A percentile compares a stretch with the other conserved stretches of the same genome.
phyloP scores from a whole-genome alignment of 1,284 basidiomycete species.

The Irpex rosettiformis region DNA sequence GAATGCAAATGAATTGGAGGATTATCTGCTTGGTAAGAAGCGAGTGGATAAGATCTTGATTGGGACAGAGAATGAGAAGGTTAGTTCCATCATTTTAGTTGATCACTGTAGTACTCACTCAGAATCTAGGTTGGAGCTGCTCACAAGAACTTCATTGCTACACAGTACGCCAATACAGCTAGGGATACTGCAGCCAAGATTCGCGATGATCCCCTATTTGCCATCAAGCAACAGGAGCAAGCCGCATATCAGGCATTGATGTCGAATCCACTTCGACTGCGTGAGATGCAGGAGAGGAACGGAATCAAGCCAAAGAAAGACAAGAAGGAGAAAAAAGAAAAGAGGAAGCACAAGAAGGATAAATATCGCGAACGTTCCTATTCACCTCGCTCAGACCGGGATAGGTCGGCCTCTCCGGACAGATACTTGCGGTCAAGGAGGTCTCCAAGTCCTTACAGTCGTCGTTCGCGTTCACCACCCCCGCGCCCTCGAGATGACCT shows the following conservation, averaged over 20 bases:
- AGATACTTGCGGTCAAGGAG: slow-evolving; percentile 30
- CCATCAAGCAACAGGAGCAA: slow-evolving; percentile 98
- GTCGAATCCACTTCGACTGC: slow-evolving; percentile 87
- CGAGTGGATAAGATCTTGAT: slow-evolving; percentile 94
- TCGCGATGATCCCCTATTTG: slow-evolving; percentile 92
- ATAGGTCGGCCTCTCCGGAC: slow-evolving; percentile 35
- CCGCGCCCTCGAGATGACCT: slow-evolving; percentile 21
- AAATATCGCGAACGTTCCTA: slow-evolving; percentile 35
- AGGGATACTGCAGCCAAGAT: slow-evolving; percentile 92
- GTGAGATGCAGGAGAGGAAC: slow-evolving; percentile 74
- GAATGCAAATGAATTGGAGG: slow-evolving; percentile 91
- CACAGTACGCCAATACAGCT: slow-evolving; percentile 89
- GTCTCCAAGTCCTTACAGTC: slow-evolving; percentile 37
- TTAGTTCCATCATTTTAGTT: slow-evolving; percentile 32
- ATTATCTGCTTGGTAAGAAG: slow-evolving; percentile 98
- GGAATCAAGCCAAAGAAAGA: slow-evolving; percentile 76
- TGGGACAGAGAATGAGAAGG: slow-evolving; percentile 86
- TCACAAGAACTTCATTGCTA: slow-evolving; percentile 88
- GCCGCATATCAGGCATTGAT: slow-evolving; percentile 87
- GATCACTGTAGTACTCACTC: slow-evolving; percentile 4
- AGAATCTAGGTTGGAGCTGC: slow-evolving; percentile 67
- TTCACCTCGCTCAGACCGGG: slow-evolving; percentile 31
- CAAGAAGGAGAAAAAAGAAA: slow-evolving; percentile 67
- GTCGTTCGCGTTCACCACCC: slow-evolving; percentile 34
- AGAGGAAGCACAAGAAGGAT: slow-evolving; percentile 46